Evolutionary conservation across 2,329 filamentous ascomycete species (phyloP), one percentile per base, ranked within the genome.

Genomic region (Fusarium sp.): DNA sequence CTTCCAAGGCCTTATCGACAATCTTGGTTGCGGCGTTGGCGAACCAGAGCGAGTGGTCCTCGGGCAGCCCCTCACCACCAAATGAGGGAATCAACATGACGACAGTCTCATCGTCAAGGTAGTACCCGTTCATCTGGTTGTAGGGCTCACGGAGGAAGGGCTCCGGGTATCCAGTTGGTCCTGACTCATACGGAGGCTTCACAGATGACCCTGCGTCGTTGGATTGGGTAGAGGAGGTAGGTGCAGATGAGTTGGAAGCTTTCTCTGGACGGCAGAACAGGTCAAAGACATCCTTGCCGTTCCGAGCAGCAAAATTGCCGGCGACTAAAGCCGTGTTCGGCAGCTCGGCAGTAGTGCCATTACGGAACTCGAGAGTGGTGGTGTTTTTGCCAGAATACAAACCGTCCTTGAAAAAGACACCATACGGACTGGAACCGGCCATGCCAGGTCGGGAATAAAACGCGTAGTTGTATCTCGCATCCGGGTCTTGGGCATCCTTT

Each of bases 101-200:
- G 1, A 43, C 40, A 1, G 60, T 62, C 6, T 62, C 54, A 2
- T 59, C 31, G 18, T 62, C 60, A 1, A 62, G 27, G 6, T 23
- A 8, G 31, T 52, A 62, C 1, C 60, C 40, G 3, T n/a, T 34
- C 2, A 62, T 53, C 11, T 59, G 54, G 3, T 51, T 52, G 13
- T 59, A 62, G 7, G 60, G 27, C 10, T 62, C 60, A 3, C 60
- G 60, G 5, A 62, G 15, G 3, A 16, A 7, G 1, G 60, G 60
- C 10, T 58, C 18, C 2, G 60, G 60, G 18, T 51, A 51, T 16
- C 46, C 44, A 6, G 9, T 34, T 34, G 31, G 31, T 34, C 11
- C 8, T 9, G 31, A 27, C 37, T 11, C 18, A 28, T n/a, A 7
- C 23, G 18, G 9, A 23, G 18, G 18, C 18, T 23, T 23, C 18